Conservation (phyloP, 768 basidiomycete genomes). For the Ramaria sp. region DNA sequence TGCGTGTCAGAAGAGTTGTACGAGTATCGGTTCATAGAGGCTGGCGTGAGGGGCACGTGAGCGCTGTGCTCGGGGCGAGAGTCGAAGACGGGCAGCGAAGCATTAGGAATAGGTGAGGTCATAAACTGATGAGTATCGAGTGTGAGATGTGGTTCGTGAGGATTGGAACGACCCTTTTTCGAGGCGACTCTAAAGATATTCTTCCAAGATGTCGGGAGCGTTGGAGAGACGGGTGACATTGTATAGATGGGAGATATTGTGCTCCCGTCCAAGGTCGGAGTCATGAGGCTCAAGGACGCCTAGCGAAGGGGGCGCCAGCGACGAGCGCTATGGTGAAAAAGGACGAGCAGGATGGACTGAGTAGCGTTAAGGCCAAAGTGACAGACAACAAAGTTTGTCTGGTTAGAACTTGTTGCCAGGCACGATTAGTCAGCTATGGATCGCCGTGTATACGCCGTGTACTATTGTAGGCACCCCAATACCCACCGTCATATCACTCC, state of each 20-base stretch:
- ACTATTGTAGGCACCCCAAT: background rate
- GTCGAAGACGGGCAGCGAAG: conserved; percentile 6
- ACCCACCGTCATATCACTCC: background rate
- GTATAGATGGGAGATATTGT: background rate
- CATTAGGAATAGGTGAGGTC: background rate
- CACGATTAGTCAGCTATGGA: background rate
- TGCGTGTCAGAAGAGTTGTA: conserved; percentile 70
- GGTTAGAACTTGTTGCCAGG: background rate
- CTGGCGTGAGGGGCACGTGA: conserved; percentile 41
- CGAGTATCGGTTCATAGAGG: conserved; percentile 56
- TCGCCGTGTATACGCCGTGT: background rate
- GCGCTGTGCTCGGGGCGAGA: conserved; percentile 21
- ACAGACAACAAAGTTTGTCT: background rate
- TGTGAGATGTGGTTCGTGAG: conserved; percentile 7
- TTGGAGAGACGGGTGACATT: conserved; percentile 8
- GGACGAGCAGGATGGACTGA: background rate
- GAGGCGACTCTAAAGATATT: conserved; percentile 8
- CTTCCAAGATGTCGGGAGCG: conserved; percentile 9
- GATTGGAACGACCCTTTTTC: conserved; percentile 2
- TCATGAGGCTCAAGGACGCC: background rate
- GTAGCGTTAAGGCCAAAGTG: background rate
- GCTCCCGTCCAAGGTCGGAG: background rate
- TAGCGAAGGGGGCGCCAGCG: background rate
- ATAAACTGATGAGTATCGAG: conserved; percentile 10
- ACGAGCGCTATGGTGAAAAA: background rate